Percentiles rank a stretch among this genome's conserved stretches.
These are phyloP conservation scores for Aspergillus fructus DNA, from an alignment of 2,329 filamentous ascomycete species.

Conservation along the genomic window DNA sequence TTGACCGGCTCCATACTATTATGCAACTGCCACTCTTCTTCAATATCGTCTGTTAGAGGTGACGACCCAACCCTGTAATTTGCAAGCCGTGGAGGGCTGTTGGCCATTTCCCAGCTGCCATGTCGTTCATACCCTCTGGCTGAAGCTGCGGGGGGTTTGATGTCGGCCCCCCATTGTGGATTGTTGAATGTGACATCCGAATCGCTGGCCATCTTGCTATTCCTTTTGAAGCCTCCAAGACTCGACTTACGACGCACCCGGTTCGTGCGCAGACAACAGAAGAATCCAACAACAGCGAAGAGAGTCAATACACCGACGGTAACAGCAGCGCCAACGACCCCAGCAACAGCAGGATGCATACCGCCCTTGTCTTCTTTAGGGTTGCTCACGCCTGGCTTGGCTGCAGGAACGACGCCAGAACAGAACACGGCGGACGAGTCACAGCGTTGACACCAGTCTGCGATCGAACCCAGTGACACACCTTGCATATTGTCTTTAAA, in stretches of 20 bases:
- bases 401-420: conserved; percentile 36
- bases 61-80: conserved; percentile 29
- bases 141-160: conserved; percentile 32
- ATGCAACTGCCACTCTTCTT: conserved; percentile 36
- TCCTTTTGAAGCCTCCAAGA: conserved; percentile 58
- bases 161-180: conserved; percentile 40
- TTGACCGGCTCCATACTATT: conserved; percentile 45
- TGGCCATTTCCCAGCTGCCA: conserved; percentile 58
- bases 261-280: conserved; percentile 50
- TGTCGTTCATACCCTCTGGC: conserved; percentile 51
- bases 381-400: background rate
- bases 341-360: conserved; percentile 49
- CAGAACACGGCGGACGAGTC: conserved; percentile 52
- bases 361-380: conserved; percentile 15
- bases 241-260: conserved; percentile 39
- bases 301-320: conserved; percentile 49
- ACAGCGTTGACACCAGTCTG: conserved; percentile 56
- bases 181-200: conserved; percentile 48
- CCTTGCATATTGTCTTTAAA: conserved; percentile 48
- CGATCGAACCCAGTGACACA: conserved; percentile 44
- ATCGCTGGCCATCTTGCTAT: conserved; percentile 55
- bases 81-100: conserved; percentile 22
- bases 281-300: conserved; percentile 38
- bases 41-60: conserved; percentile 49
- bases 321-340: conserved; percentile 57